A percentile compares a stretch with the other conserved stretches of the same genome.
Evolutionary conservation across 2,329 filamentous ascomycete species (phyloP).

Genomic region (Ceratocystis eucalypticola): DNA sequence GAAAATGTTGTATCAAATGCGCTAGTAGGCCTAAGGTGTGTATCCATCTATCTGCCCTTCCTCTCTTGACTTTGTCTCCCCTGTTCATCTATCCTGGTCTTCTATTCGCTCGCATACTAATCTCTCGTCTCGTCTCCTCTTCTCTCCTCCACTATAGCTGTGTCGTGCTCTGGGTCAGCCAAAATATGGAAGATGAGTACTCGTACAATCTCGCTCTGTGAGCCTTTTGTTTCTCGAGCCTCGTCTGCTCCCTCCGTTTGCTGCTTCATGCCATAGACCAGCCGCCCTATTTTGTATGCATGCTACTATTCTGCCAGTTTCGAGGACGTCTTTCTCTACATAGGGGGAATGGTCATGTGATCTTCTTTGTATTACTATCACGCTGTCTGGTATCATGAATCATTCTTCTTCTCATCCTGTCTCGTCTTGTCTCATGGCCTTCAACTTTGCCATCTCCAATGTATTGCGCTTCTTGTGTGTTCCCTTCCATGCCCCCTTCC

Average conservation of each 20-base stretch:
- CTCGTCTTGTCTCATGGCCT: too few relatives aligned
- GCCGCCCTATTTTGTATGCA: not conserved
- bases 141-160: constrained; percentile 31
- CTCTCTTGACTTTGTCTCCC: not conserved
- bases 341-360: constrained; percentile 1
- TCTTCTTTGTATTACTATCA: constrained; percentile 9
- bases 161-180: constrained; percentile 53
- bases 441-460: too few relatives aligned
- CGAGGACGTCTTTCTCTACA: too few relatives aligned
- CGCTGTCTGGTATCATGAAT: constrained; percentile 4
- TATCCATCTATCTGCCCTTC: constrained; percentile 17
- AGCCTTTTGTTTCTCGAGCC: constrained; percentile 18
- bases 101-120: not conserved
- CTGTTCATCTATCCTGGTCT: too few relatives aligned
- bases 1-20: constrained; percentile 54
- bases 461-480: too few relatives aligned
- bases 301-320: not conserved
- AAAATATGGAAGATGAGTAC: constrained; percentile 63
- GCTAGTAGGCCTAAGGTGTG: constrained; percentile 46
- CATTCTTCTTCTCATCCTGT: not conserved
- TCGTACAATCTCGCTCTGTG: constrained; percentile 52
- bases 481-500: too few relatives aligned
- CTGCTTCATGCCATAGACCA: not conserved
- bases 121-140: not conserved
- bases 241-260: not conserved